These are phyloP conservation scores for Camelina laxa DNA, from an alignment of 345 rosid genomes.

Conservation along the genomic window DNA sequence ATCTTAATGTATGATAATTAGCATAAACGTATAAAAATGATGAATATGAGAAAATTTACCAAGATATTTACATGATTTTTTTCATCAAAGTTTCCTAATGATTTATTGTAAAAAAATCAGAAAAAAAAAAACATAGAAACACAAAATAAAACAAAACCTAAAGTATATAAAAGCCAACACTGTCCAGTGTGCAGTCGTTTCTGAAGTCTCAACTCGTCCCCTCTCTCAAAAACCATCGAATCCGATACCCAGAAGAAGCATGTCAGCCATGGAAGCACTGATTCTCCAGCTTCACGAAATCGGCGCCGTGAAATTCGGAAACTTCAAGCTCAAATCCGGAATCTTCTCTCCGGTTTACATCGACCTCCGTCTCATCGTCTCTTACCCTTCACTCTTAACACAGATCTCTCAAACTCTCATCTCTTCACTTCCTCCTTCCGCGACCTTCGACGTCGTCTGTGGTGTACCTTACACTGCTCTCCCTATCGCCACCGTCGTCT, in stretches of 20 bases:
- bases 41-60: neutral
- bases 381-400: constrained; percentile 78
- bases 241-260: constrained; percentile 23
- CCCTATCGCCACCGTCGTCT: constrained; percentile 90
- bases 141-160: constrained; percentile 28
- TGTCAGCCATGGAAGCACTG: constrained; percentile 74
- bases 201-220: neutral
- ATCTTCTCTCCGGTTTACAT: constrained; percentile 89
- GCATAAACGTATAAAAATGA: neutral
- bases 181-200: constrained; percentile 26
- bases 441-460: constrained; percentile 69
- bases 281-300: constrained; percentile 87
- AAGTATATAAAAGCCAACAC: constrained; percentile 20
- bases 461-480: constrained; percentile 97
- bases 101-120: neutral
- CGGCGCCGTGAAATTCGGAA: constrained; percentile 87
- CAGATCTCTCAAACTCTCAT: constrained; percentile 74
- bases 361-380: constrained; percentile 91
- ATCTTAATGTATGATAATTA: neutral
- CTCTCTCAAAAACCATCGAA: constrained; percentile 28
- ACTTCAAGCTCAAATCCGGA: constrained; percentile 93
- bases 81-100: neutral
- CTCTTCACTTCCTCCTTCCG: constrained; percentile 63
- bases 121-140: neutral
- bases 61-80: neutral